These are phyloP conservation scores for Trichosporon ovoides DNA, from an alignment of 1,284 basidiomycete species.

Conservation along the genomic window DNA sequence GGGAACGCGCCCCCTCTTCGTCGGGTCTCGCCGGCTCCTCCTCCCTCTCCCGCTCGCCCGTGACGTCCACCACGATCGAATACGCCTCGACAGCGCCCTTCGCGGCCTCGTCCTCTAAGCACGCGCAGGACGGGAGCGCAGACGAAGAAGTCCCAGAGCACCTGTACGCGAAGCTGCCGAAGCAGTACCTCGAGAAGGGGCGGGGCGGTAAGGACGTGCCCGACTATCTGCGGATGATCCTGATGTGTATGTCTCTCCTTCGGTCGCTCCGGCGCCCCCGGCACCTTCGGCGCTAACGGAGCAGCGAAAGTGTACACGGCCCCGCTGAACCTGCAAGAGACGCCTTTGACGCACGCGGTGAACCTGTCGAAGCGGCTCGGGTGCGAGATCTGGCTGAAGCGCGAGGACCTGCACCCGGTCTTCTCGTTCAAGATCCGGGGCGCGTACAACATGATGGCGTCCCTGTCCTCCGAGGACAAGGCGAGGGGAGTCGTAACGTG, in stretches of 20 bases:
- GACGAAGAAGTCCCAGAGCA: slow-evolving; percentile 42
- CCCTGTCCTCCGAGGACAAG: slow-evolving; percentile 76
- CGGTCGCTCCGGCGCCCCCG: no score
- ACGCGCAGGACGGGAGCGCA: slow-evolving; percentile 29
- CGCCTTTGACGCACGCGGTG: slow-evolving; percentile 78
- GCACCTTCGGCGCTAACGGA: no score
- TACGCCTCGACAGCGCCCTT: slow-evolving; percentile 47
- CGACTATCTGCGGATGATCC: slow-evolving; percentile 89
- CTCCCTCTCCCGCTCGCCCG: slow-evolving; percentile 7
- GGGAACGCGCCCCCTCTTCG: no score
- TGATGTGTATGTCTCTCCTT: slow-evolving; percentile 63
- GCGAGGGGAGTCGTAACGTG: slow-evolving; percentile 98
- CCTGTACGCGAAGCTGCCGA: slow-evolving; percentile 44
- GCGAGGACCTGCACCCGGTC: slow-evolving; percentile 96
- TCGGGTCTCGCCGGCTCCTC: no score
- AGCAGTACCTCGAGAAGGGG: slow-evolving; percentile 35
- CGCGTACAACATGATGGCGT: slow-evolving; percentile 99
- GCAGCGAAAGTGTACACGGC: slow-evolving; percentile 81
- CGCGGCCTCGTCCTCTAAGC: no score
- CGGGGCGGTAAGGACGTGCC: slow-evolving; percentile 55
- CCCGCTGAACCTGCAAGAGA: slow-evolving; percentile 71
- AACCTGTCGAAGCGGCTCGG: slow-evolving; percentile 83
- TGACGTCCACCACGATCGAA: slow-evolving; percentile 35
- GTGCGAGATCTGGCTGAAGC: slow-evolving; percentile 87
- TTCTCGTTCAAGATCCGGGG: slow-evolving; percentile 99